Conservation (phyloP, 1,284 basidiomycete species). For the Phylloporus sp. region DNA sequence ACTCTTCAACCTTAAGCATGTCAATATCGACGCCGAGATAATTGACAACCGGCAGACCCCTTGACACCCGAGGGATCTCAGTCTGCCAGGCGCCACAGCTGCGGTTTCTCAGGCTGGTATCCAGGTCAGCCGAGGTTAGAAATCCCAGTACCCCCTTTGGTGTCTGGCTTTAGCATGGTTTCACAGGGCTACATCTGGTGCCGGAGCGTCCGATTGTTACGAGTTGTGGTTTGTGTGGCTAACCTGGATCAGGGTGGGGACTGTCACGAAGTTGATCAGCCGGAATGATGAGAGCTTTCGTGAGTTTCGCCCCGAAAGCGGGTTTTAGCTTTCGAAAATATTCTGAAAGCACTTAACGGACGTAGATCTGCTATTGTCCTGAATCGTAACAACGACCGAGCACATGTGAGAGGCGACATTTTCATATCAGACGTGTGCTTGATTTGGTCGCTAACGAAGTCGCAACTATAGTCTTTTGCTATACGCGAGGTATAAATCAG, state of each 20-base stretch:
- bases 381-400: constrained; percentile 35
- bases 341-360: constrained; percentile 26
- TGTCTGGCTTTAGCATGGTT: constrained; percentile 19
- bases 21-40: constrained; percentile 28
- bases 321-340: constrained; percentile 21
- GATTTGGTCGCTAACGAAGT: constrained; percentile 38
- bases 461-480: constrained; percentile 31
- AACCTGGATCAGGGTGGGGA: constrained; percentile 21
- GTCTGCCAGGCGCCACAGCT: constrained; percentile 32
- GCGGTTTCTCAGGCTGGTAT: constrained; percentile 26
- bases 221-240: constrained; percentile 14
- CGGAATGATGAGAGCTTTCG: constrained; percentile 20
- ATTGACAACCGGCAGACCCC: constrained; percentile 19
- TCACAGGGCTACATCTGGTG: constrained; percentile 24
- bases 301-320: constrained; percentile 23
- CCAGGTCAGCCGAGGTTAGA: constrained; percentile 24
- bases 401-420: constrained; percentile 38
- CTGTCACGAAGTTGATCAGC: constrained; percentile 25
- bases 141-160: constrained; percentile 19
- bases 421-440: constrained; percentile 39
- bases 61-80: constrained; percentile 17
- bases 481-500: constrained; percentile 38
- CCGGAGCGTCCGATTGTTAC: constrained; percentile 20
- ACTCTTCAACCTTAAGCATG: constrained; percentile 30
- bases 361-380: constrained; percentile 31